Base-by-base conservation (phyloP, 192 early-diverging fungal genomes). In the Dissophora globulifera region DNA sequence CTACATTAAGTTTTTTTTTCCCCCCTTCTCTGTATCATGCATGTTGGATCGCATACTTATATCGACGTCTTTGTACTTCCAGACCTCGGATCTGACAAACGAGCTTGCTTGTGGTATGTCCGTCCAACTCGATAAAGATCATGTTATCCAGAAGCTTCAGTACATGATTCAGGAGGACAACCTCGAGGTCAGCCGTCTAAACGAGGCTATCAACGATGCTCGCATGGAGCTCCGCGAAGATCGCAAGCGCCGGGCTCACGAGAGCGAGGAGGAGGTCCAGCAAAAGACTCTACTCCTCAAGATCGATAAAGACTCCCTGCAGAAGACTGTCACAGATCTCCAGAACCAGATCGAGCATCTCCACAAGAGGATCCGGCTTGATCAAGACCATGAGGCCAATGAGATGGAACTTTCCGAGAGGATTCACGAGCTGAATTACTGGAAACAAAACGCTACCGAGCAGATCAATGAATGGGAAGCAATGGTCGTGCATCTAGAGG, bases 401-500 rank as follows among this genome's bases (percentile, higher is more conserved):
- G 60, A 72, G 27, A 43, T 49, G 15, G 45, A 57, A 8, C 49
- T 65, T 3, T 40, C 32, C 0, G 55, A 65, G 41, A 32, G 40
- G 20, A 59, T 74, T 27, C 48, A 43, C 8, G 70, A 65, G 56
- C 50, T 74, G 1, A 46, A 29, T 1, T 25, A 48, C 5, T 74
- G 70, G 70, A 64, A 74, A 40, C 62, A 74, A 13, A 74, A 29
- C 22, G 32, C 70, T 1, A 25, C 27, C 3, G 52, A 63, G 29
- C 69, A 72, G 40, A 63, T 47, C 29, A 65, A 64, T 5, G 70
- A 74, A 32, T 74, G 70, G 70, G 70, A 74, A 25, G 40, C 31
- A 0, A 74, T 62, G 1, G 62, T 63, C 0, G 12, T 47, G 17
- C 27, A 53, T n/a, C 38, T 65, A 26, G 56, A 74, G 56, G 16